A percentile compares a stretch with the other conserved stretches of the same genome.
Evolutionary conservation across 2,329 filamentous ascomycete genomes (phyloP).

Genomic region (Cylindrodendrum hubeiense): DNA sequence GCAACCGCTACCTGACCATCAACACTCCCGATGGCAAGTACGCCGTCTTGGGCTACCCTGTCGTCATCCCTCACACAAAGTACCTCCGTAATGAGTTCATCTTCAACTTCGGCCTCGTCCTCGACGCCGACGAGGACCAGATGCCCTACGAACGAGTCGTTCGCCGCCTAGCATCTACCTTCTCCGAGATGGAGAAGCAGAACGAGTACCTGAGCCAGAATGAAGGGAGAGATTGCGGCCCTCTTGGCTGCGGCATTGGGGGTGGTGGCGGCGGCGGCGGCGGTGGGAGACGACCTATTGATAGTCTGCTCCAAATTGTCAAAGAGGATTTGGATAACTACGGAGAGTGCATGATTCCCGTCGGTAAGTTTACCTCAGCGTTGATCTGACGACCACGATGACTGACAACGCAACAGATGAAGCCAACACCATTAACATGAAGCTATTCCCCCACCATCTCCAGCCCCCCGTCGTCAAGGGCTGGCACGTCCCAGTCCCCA

Average conservation of each 20-base stretch:
- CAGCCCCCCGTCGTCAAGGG: constrained; percentile 82
- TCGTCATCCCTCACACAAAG: constrained; percentile 84
- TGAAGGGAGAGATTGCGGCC: constrained; percentile 50
- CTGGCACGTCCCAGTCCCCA: constrained; percentile 90
- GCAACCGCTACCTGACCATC: constrained; percentile 88
- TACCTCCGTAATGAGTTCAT: constrained; percentile 97
- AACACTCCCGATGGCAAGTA: constrained; percentile 78
- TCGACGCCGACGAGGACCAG: constrained; percentile 76
- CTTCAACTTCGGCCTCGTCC: constrained; percentile 94
- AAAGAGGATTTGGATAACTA: constrained; percentile 95
- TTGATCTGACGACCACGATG: background rate
- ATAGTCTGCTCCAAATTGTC: constrained; percentile 84
- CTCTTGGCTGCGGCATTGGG: constrained; percentile 13
- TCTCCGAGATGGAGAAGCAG: constrained; percentile 93
- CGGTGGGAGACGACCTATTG: constrained; percentile 74
- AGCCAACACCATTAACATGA: constrained; percentile 95
- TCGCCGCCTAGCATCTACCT: constrained; percentile 84
- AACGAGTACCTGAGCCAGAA: constrained; percentile 82
- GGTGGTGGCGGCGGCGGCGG: no score
- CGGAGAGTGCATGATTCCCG: constrained; percentile 98
- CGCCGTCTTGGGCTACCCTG: constrained; percentile 87
- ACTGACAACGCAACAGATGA: constrained; percentile 70
- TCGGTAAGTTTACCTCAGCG: constrained; percentile 68
- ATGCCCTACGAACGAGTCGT: constrained; percentile 88
- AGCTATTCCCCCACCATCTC: constrained; percentile 87